Conservation (phyloP, 495 filamentous ascomycete genomes). For the Niebla homalea region DNA sequence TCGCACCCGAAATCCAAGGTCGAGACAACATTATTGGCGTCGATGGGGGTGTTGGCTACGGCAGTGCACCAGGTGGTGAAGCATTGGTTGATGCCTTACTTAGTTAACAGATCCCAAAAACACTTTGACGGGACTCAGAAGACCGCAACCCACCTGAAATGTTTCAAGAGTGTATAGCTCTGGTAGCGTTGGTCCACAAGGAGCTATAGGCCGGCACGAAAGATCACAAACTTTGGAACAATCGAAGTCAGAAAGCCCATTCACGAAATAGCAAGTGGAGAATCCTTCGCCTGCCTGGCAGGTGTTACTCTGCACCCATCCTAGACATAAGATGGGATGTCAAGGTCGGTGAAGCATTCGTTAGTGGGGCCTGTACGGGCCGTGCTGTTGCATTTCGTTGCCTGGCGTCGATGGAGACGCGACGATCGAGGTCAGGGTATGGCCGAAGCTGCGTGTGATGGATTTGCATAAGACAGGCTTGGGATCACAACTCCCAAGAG, state of each 20-base stretch:
- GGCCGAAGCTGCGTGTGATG: no score
- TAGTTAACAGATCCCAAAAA: not conserved
- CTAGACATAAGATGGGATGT: not conserved
- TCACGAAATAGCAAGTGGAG: slow-evolving; percentile 5
- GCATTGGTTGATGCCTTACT: not conserved
- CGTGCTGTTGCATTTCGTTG: no score
- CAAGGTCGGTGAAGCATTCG: no score
- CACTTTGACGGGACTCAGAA: not conserved
- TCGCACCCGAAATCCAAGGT: slow-evolving; percentile 1
- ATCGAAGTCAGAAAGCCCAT: slow-evolving; percentile 2
- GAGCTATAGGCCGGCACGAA: not conserved
- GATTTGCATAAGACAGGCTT: no score
- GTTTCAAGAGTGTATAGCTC: not conserved
- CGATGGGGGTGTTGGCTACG: not conserved
- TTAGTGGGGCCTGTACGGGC: no score
- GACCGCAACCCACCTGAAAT: not conserved
- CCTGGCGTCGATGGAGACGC: no score
- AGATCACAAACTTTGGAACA: slow-evolving; percentile 2
- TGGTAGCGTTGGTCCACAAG: no score
- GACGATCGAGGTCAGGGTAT: no score
- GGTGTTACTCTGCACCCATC: not conserved
- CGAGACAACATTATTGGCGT: not conserved
- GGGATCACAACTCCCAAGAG: no score
- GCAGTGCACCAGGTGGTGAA: slow-evolving; percentile 6
- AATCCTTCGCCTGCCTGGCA: slow-evolving; percentile 8